A percentile compares a stretch with the other conserved stretches of the same genome.
phyloP scores from a whole-genome alignment of 225 moss, liverwort and hornwort species.

The Sphagnum contortum region DNA sequence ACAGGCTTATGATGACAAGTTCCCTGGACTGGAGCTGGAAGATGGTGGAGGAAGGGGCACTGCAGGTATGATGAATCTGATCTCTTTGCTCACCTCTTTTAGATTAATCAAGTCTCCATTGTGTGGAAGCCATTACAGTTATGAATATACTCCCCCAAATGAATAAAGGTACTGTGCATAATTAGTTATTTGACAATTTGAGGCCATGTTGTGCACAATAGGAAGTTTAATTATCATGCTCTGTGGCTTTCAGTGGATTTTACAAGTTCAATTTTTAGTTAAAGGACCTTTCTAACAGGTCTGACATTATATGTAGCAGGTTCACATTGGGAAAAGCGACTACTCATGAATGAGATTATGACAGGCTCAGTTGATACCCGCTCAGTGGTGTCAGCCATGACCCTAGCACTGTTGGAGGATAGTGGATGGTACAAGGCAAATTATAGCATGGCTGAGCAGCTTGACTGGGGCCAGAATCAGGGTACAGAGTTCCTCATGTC shows the following conservation, averaged over 20 bases:
- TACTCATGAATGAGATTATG: conserved; percentile 89
- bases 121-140: too few species aligned
- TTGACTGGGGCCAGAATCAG: conserved; percentile 76
- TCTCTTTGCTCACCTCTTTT: too few species aligned
- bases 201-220: too few species aligned
- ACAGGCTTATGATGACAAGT: conserved; percentile 59
- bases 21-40: conserved; percentile 62
- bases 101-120: too few species aligned
- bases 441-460: conserved; percentile 73
- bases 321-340: conserved; percentile 80
- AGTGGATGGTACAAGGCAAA: conserved; percentile 84
- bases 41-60: conserved; percentile 84
- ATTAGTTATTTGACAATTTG: too few species aligned
- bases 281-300: not conserved
- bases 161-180: too few species aligned
- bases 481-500: conserved; percentile 59
- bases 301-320: conserved; percentile 14
- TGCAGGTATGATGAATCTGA: conserved; percentile 31
- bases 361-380: conserved; percentile 85
- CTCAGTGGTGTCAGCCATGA: conserved; percentile 83
- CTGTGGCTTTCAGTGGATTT: too few species aligned
- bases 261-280: too few species aligned
- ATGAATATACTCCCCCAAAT: too few species aligned
- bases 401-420: conserved; percentile 69
- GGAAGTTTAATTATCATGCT: too few species aligned